phyloP scores from a whole-genome alignment of 768 basidiomycete genomes.

The Kwoniella pini region DNA sequence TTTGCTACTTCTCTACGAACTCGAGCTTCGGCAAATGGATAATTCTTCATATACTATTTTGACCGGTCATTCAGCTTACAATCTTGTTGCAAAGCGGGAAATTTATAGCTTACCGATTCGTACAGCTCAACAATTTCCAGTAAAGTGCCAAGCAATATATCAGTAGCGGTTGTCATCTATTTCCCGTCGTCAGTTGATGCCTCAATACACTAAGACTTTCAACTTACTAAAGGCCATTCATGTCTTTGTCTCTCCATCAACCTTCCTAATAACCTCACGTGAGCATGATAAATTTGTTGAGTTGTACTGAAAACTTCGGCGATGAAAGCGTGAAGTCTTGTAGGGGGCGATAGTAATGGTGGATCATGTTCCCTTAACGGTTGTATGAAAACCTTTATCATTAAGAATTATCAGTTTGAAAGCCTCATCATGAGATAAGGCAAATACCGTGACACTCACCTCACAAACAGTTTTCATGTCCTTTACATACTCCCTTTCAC shows the following conservation, averaged over 20 bases:
- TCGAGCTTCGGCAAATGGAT: conserved; percentile 78
- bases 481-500: conserved; percentile 46
- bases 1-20: conserved; percentile 74
- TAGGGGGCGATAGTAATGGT: conserved; percentile 34
- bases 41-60: conserved; percentile 59
- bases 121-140: conserved; percentile 37
- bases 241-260: conserved; percentile 42
- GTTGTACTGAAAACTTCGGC: conserved; percentile 46
- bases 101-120: conserved; percentile 36
- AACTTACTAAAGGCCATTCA: conserved; percentile 46
- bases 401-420: neutral
- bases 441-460: conserved; percentile 21
- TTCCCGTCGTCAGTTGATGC: neutral
- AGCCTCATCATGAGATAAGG: no score
- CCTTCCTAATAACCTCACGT: conserved; percentile 29
- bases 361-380: conserved; percentile 32
- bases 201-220: neutral
- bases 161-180: conserved; percentile 41
- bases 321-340: conserved; percentile 39
- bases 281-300: conserved; percentile 32
- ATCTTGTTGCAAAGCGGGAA: neutral
- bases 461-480: conserved; percentile 44
- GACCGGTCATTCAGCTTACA: neutral
- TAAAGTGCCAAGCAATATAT: conserved; percentile 37
- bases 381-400: conserved; percentile 36